Evolutionary conservation across 768 basidiomycete species (phyloP).

Genomic region (Suillus subalutaceus): DNA sequence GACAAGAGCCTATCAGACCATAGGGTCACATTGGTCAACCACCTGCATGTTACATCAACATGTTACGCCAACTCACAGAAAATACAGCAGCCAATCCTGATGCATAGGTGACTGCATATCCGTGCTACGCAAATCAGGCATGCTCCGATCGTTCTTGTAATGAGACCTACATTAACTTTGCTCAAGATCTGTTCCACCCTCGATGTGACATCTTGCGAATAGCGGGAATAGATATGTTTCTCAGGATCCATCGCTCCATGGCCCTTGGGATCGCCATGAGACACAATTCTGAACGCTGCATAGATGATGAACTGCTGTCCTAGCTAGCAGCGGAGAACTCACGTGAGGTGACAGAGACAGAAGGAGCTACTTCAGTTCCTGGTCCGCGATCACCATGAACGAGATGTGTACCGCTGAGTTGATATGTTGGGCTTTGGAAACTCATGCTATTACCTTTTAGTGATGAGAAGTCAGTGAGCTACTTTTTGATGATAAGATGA

Average conservation of each 20-base stretch:
- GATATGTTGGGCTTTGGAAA: slow-evolving; percentile 24
- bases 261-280: slow-evolving; percentile 26
- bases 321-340: slow-evolving; percentile 18
- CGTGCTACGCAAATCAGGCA: slow-evolving; percentile 47
- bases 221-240: slow-evolving; percentile 76
- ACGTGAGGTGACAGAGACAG: slow-evolving; percentile 83
- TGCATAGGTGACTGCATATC: slow-evolving; percentile 74
- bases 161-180: slow-evolving; percentile 56
- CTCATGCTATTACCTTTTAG: slow-evolving; percentile 21
- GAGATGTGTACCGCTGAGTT: slow-evolving; percentile 45
- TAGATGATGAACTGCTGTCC: slow-evolving; percentile 5
- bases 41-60: too few species aligned
- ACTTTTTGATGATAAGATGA: not conserved
- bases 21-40: not conserved
- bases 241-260: slow-evolving; percentile 51
- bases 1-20: slow-evolving; percentile 56
- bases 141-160: slow-evolving; percentile 1
- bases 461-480: not conserved
- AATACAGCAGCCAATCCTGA: slow-evolving; percentile 78
- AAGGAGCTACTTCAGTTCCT: slow-evolving; percentile 57
- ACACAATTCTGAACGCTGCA: slow-evolving; percentile 57
- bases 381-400: slow-evolving; percentile 48
- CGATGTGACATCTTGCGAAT: slow-evolving; percentile 62
- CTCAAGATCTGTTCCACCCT: slow-evolving; percentile 76
- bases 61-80: slow-evolving; percentile 50